Evolutionary conservation across 2,329 filamentous ascomycete genomes (phyloP).

Genomic region (Fusarium sp.): DNA sequence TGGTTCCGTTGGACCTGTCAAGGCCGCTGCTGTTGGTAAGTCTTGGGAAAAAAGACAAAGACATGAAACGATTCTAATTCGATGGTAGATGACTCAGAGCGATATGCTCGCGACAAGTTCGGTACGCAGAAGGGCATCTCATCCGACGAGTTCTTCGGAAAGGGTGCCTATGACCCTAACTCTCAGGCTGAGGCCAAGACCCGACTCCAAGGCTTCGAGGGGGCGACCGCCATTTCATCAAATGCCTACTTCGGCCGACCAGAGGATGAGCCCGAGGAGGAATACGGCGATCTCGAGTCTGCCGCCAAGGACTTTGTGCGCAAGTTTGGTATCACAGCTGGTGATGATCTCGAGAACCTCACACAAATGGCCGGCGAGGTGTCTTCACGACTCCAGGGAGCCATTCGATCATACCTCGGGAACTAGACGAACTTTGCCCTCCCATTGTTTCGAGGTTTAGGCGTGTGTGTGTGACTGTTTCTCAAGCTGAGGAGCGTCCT

Average conservation of each 20-base stretch:
- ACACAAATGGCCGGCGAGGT: conserved; percentile 86
- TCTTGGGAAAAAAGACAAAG: neutral
- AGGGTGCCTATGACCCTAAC: conserved; percentile 82
- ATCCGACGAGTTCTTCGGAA: conserved; percentile 97
- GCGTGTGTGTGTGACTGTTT: conserved; percentile 11
- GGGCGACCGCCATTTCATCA: conserved; percentile 89
- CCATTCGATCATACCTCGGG: conserved; percentile 71
- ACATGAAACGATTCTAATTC: conserved; percentile 7
- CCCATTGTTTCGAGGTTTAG: neutral
- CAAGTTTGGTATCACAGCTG: conserved; percentile 93
- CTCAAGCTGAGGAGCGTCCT: conserved; percentile 13
- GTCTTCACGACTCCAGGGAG: conserved; percentile 82
- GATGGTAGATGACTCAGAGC: conserved; percentile 74
- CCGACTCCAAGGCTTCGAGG: conserved; percentile 90
- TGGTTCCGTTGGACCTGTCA: conserved; percentile 82
- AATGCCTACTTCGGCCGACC: conserved; percentile 97
- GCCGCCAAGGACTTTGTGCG: conserved; percentile 96
- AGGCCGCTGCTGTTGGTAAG: conserved; percentile 74
- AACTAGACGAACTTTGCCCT: conserved; percentile 52
- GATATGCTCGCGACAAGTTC: conserved; percentile 88
- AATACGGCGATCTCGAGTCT: conserved; percentile 90
- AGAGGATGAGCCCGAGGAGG: conserved; percentile 81
- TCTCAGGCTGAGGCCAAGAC: conserved; percentile 86
- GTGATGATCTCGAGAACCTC: conserved; percentile 94
- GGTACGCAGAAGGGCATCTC: conserved; percentile 94